Evolutionary conservation across 2,329 filamentous ascomycete genomes (phyloP), one percentile per base, ranked within the genome.

Genomic region (Fusarium nygamai): DNA sequence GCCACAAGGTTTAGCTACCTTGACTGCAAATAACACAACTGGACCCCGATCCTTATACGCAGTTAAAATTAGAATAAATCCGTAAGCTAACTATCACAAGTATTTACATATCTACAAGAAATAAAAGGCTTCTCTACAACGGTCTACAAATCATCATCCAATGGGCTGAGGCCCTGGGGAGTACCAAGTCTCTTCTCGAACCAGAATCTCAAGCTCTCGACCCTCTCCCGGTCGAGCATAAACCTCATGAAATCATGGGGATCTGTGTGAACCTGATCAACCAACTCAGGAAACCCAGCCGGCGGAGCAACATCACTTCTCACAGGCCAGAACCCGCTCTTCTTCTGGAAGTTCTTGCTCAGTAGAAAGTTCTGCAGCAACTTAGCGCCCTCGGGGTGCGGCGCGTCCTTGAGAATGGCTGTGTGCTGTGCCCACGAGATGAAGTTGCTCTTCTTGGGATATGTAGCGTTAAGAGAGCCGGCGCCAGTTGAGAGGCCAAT

Each of bases 81-180:
- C n/a, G n/a, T n/a, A n/a, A n/a, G n/a, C n/a, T n/a, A n/a, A n/a
- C n/a, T n/a, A n/a, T n/a, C n/a, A n/a, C n/a, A n/a, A n/a, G n/a
- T n/a, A n/a, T n/a, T n/a, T n/a, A 31, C 13, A 33, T 41, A 36
- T 36, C 2, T 17, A 36, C 3, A 11, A 10, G n/a, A 20, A 44
- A 14, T 44, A 0, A 12, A 44, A 2, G 0, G 0, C 44, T 3
- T 0, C 12, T 27, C 24, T 0, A 14, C 2, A 46, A 14, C 0
- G 1, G 4, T 20, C 44, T 47, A 27, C 24, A 47, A 4, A 14
- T 27, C 44, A 20, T 47, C 27, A 16, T 47, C 46, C 6, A 48
- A 12, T 0, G 46, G 20, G 5, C 27, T 48, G 3, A 48, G 46
- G 12, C 46, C 27, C 9, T 48, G 46, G 4, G 46, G 9, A 22